Evolutionary conservation across 2,329 filamentous ascomycete genomes (phyloP).

Genomic region (Penicillium oxalicum): DNA sequence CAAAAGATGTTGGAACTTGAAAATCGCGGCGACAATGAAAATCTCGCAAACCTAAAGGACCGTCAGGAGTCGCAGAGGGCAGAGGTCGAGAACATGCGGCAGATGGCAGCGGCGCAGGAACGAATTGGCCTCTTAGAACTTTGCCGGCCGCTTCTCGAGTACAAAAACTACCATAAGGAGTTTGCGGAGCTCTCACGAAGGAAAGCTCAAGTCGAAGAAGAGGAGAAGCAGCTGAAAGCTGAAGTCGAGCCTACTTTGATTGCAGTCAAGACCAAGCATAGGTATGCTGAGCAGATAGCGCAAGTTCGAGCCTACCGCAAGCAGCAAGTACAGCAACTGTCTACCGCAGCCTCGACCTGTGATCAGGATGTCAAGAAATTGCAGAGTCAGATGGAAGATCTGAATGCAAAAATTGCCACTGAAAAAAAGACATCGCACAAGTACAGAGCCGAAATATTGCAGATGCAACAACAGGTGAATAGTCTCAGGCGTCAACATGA

Average conservation of each 20-base stretch:
- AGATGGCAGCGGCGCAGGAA: slow-evolving; percentile 63
- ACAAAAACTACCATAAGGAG: slow-evolving; percentile 49
- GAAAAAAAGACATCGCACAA: slow-evolving; percentile 47
- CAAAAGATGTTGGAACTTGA: slow-evolving; percentile 60
- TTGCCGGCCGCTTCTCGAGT: slow-evolving; percentile 60
- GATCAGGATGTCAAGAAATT: slow-evolving; percentile 40
- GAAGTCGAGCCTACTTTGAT: slow-evolving; percentile 62
- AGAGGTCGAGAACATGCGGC: slow-evolving; percentile 75
- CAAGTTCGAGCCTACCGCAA: slow-evolving; percentile 52
- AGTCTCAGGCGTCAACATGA: slow-evolving; percentile 58
- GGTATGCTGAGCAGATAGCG: slow-evolving; percentile 55
- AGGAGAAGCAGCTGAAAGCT: slow-evolving; percentile 55
- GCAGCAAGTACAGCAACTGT: slow-evolving; percentile 49
- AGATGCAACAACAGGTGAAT: slow-evolving; percentile 54
- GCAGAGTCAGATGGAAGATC: slow-evolving; percentile 32
- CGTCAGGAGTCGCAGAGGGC: slow-evolving; percentile 69
- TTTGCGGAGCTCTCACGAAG: slow-evolving; percentile 50
- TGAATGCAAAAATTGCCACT: slow-evolving; percentile 41
- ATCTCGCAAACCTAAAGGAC: slow-evolving; percentile 61
- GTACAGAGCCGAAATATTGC: slow-evolving; percentile 49
- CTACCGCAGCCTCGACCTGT: slow-evolving; percentile 42
- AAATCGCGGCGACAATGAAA: slow-evolving; percentile 55
- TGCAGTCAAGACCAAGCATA: slow-evolving; percentile 63
- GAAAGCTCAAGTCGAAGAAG: slow-evolving; percentile 50
- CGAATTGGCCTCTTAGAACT: slow-evolving; percentile 61